phyloP scores from a whole-genome alignment of 306 rosid species.

The Vigna radiata region DNA sequence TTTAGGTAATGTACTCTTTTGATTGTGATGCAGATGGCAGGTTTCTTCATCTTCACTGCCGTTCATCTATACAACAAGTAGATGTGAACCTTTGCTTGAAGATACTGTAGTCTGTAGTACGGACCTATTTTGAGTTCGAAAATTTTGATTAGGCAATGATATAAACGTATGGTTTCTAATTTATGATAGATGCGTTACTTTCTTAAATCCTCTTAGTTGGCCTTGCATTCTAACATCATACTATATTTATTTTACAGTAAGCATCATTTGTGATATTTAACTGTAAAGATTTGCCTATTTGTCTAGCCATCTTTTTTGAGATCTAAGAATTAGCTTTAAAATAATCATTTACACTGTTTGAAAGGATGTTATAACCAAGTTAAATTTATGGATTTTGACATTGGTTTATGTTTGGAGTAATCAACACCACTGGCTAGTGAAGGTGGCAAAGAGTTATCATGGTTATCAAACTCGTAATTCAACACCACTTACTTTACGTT shows the following conservation, averaged over 20 bases:
- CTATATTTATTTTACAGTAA: neutral
- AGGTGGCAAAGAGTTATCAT: too few species aligned
- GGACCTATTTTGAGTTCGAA: constrained; percentile 47
- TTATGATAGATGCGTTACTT: constrained; percentile 32
- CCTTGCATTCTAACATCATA: constrained; percentile 5
- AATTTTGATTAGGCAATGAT: constrained; percentile 60
- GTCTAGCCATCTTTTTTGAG: neutral
- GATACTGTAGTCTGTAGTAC: constrained; percentile 42
- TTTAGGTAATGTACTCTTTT: constrained; percentile 28
- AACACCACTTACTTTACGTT: too few species aligned
- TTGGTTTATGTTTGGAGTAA: too few species aligned
- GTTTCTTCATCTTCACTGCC: constrained; percentile 79
- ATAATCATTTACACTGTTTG: too few species aligned
- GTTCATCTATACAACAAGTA: constrained; percentile 90
- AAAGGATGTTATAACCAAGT: too few species aligned
- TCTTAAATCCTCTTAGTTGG: neutral
- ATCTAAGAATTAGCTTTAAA: too few species aligned
- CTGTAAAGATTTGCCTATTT: neutral
- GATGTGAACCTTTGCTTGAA: constrained; percentile 42
- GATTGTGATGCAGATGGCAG: constrained; percentile 56
- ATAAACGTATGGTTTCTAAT: constrained; percentile 39
- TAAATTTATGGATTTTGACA: too few species aligned
- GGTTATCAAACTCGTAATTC: too few species aligned
- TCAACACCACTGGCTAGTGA: too few species aligned
- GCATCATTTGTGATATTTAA: neutral